Evolutionary conservation across 2,329 filamentous ascomycete species (phyloP), one percentile per base, ranked within the genome.

Genomic region (Phoma sp.): DNA sequence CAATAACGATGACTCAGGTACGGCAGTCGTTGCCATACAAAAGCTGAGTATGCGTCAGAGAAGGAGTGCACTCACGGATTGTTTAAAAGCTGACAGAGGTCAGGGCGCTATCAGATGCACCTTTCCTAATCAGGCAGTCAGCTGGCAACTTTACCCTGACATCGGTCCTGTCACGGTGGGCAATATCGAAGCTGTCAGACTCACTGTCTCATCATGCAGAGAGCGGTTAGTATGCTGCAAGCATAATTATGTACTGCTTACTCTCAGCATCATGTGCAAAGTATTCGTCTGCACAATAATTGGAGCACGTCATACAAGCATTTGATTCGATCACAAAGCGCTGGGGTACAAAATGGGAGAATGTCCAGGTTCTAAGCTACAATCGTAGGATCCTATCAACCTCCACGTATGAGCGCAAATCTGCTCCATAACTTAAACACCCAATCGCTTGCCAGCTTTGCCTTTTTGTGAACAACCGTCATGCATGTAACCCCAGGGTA

Each of bases 381-480:
- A 72, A 66, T 70, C 69, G 71, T 73, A 71, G 66, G 63, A 68
- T 70, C 65, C 65, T 64, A 64, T 62, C 65, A 67, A 68, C 59
- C 61, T 59, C 49, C 65, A 66, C 61, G 60, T 58, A 57, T 57
- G 60, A 69, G 63, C 64, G 65, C 69, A 73, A 74, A 64, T 18
- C 67, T 70, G 65, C 64, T 64, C 67, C 66, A 69, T 66, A 72
- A 69, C 58, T 65, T 61, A 67, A 70, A 66, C 70, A 67, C 69
- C 71, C 67, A 72, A 73, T 61, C 66, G 61, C 64, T 68, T 61
- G 63, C 69, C 64, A 68, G 66, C 67, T 68, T 68, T 60, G 65
- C 71, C 70, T 66, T 73, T 75, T 75, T 75, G 67, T 72, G 67
- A 71, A 73, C 69, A 70, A 70, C 61, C 67, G 61, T 68, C 59